Base-by-base conservation (phyloP, 2,329 filamentous ascomycete genomes). In the Talaromyces sp. region DNA sequence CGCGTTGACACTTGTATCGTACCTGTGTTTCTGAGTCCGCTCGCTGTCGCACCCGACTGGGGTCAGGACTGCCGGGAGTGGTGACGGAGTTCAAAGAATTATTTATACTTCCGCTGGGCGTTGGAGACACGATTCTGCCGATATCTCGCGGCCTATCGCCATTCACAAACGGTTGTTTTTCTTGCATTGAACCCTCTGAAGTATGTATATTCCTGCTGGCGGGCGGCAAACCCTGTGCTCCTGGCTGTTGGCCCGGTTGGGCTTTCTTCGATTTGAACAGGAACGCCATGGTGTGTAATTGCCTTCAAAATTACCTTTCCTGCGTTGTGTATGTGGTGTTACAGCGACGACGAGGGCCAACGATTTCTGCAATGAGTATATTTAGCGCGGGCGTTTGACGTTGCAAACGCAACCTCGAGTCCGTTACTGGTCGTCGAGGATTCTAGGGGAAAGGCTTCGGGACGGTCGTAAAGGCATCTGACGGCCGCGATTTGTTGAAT, bases 241-340 rank as follows among this genome's bases (percentile, higher is more conserved):
- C 59, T n/a, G 59, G 35, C 11, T 60, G 58, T 67, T 37, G 52
- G 18, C 69, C 67, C 63, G 86, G 84, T 75, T 89, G 87, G 72
- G 85, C 84, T 78, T 91, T 92, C 79, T 92, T 92, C 62, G 88
- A 90, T 76, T 91, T 91, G 81, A 92, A 92, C 66, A 92, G 83
- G 77, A 92, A 92, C 68, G 89, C 87, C 89, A 92, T 92, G 77
- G 56, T 50, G 16, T 54, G 35, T 33, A 18, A 18, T 21, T 50
- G 23, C 31, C 50, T 12, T 54, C 50, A 16, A 33, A 16, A 31
- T 23, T 7, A 14, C 31, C 50, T 12, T 54, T 54, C n/a, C 18
- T 54, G 18, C 31, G 50, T 33, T 35, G 37, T 23, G 11, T 35
- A 12, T 31, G n/a, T 23, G 5, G 50, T 21, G 37, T 9, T 35